Conservation (phyloP, 805 yeast genomes). For the Candida manassasensis region DNA sequence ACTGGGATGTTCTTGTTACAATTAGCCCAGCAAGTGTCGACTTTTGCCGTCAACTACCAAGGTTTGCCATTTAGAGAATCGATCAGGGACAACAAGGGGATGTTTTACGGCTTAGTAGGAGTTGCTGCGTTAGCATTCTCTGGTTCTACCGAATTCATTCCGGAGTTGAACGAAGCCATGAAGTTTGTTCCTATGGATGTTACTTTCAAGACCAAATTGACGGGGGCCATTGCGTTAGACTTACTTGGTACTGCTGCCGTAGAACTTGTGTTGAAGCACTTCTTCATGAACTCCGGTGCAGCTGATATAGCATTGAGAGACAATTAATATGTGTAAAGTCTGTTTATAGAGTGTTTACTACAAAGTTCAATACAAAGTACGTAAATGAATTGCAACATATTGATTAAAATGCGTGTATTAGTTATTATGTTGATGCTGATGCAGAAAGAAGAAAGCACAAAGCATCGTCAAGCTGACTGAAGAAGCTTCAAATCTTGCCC, state of each 20-base stretch:
- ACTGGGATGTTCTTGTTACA: constrained; percentile 94
- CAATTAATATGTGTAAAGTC: constrained; percentile 7
- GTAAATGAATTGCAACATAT: too few species aligned
- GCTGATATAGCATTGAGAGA: constrained; percentile 75
- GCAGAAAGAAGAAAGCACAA: constrained; percentile 2
- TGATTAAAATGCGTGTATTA: too few species aligned
- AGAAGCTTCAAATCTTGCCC: constrained; percentile 18
- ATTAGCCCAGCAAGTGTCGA: constrained; percentile 93
- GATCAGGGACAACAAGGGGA: constrained; percentile 85
- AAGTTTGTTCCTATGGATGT: constrained; percentile 82
- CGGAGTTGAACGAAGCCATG: constrained; percentile 90
- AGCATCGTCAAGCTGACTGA: background rate
- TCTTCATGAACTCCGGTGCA: constrained; percentile 87
- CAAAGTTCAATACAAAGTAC: too few species aligned
- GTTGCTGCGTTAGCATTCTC: constrained; percentile 84
- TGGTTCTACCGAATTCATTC: constrained; percentile 91
- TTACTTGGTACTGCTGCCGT: constrained; percentile 70
- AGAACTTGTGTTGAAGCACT: constrained; percentile 75
- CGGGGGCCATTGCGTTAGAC: constrained; percentile 69
- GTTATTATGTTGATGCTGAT: too few species aligned
- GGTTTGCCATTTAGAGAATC: constrained; percentile 96
- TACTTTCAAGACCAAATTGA: constrained; percentile 71
- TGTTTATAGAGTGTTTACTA: too few species aligned
- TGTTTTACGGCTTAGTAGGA: constrained; percentile 92
- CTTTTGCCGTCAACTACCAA: constrained; percentile 96